Percentiles rank a stretch among this genome's conserved stretches.
These are phyloP conservation scores for Nematocida ironsii DNA, from an alignment of 371 early-diverging fungal genomes.

Conservation along the genomic window DNA sequence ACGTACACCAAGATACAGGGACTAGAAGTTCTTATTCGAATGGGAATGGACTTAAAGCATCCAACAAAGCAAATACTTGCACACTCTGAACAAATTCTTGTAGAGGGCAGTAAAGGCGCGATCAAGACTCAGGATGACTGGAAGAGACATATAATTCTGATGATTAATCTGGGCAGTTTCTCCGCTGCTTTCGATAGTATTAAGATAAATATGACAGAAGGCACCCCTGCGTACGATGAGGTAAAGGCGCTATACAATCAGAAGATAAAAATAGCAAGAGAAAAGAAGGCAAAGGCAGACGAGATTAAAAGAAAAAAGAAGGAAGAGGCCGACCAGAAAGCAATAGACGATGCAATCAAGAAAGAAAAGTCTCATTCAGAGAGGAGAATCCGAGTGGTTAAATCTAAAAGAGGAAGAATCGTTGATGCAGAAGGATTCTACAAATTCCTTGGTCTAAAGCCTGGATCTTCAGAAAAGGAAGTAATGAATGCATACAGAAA, in stretches of 20 bases:
- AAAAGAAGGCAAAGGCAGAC: slow-evolving; percentile 28
- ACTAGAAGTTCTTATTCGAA: not conserved
- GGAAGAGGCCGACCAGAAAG: slow-evolving; percentile 38
- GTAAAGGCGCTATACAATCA: slow-evolving; percentile 36
- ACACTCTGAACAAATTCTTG: slow-evolving; percentile 19
- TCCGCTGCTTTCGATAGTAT: slow-evolving; percentile 3
- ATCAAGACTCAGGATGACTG: slow-evolving; percentile 26
- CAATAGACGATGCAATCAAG: slow-evolving; percentile 20
- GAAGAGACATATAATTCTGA: slow-evolving; percentile 16
- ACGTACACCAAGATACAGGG: not conserved
- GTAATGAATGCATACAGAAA: slow-evolving; percentile 62
- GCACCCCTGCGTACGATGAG: not conserved
- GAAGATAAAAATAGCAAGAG: slow-evolving; percentile 2
- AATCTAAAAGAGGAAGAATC: slow-evolving; percentile 17
- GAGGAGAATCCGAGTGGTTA: slow-evolving; percentile 57
- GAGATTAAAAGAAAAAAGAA: slow-evolving; percentile 47
- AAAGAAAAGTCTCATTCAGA: slow-evolving; percentile 39
- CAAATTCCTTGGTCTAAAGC: slow-evolving; percentile 56
- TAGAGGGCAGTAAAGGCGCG: not conserved
- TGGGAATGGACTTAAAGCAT: not conserved
- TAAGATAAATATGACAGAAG: not conserved
- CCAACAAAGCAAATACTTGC: not conserved
- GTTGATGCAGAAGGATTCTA: slow-evolving; percentile 63
- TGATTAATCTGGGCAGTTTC: slow-evolving; percentile 36
- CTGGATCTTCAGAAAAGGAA: slow-evolving; percentile 10